Conservation (phyloP, 2,329 filamentous ascomycete genomes). For the Harringtonia aguacate region DNA sequence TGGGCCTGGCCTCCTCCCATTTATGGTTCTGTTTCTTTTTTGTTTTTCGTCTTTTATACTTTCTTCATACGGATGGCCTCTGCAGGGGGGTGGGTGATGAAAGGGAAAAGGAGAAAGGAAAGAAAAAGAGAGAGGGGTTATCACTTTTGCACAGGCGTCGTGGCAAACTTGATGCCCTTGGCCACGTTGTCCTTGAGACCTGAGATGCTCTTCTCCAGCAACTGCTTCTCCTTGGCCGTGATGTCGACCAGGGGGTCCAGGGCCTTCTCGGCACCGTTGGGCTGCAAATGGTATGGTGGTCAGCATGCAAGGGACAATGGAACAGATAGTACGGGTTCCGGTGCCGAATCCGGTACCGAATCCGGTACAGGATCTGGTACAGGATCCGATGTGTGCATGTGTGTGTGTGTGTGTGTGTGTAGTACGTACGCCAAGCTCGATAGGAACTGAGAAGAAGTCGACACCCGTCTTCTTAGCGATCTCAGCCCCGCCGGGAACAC, state of each 20-base stretch:
- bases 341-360: not conserved
- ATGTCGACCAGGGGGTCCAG: constrained; percentile 66
- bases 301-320: too few species aligned
- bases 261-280: constrained; percentile 76
- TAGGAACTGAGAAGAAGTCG: constrained; percentile 93
- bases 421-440: constrained; percentile 81
- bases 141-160: constrained; percentile 86
- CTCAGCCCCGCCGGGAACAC: constrained; percentile 76
- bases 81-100: constrained; percentile 8
- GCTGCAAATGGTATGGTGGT: constrained; percentile 44
- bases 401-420: too few species aligned
- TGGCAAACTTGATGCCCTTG: constrained; percentile 85
- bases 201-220: constrained; percentile 63
- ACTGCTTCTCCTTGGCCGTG: constrained; percentile 79
- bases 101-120: not conserved
- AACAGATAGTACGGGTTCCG: too few species aligned
- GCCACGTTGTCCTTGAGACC: constrained; percentile 87
- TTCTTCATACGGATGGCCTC: not conserved
- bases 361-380: too few species aligned
- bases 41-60: not conserved
- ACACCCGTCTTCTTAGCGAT: constrained; percentile 73
- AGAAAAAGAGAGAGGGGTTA: constrained; percentile 21
- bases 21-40: not conserved
- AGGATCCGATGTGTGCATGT: too few species aligned
- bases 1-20: not conserved